Percentiles rank a stretch among this genome's conserved stretches.
Conservation (phyloP, 129 eudicot species). For the Logfia minima region DNA sequence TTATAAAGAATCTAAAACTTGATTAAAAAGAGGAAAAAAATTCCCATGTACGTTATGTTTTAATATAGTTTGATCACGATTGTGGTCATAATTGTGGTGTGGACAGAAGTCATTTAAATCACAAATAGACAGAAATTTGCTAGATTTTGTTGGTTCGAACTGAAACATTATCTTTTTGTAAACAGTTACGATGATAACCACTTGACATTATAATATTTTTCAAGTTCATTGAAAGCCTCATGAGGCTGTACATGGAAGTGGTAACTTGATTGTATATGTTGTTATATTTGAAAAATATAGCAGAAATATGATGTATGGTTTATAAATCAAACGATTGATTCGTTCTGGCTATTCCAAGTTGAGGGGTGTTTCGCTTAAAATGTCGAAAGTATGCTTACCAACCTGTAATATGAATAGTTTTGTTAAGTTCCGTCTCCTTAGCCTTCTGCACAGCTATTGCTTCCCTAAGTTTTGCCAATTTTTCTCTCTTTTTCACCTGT, state of each 20-base stretch:
- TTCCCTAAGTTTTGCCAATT: slow-evolving; percentile 87
- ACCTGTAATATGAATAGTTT: slow-evolving; percentile 97
- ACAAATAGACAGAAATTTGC: neutral
- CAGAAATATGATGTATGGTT: too few relatives aligned
- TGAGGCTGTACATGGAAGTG: neutral
- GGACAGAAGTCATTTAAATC: neutral
- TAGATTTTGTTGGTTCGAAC: neutral
- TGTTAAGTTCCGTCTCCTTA: slow-evolving; percentile 89
- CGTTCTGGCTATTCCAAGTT: neutral
- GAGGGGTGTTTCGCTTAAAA: neutral
- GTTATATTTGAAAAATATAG: neutral
- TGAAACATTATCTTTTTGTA: neutral
- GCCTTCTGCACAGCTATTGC: slow-evolving; percentile 98
- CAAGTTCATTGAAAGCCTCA: neutral
- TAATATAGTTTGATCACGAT: neutral
- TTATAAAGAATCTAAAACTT: neutral
- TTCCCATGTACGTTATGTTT: too few relatives aligned
- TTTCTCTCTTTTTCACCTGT: slow-evolving; percentile 85
- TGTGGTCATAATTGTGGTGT: neutral
- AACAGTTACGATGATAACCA: neutral
- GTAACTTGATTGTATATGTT: neutral
- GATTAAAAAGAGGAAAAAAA: too few relatives aligned
- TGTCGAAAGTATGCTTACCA: slow-evolving; percentile 23
- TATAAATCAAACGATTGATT: neutral
- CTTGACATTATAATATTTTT: neutral